These are phyloP conservation scores for Alternaria brassicicola DNA, from an alignment of 2,329 filamentous ascomycete genomes.

Conservation along the genomic window DNA sequence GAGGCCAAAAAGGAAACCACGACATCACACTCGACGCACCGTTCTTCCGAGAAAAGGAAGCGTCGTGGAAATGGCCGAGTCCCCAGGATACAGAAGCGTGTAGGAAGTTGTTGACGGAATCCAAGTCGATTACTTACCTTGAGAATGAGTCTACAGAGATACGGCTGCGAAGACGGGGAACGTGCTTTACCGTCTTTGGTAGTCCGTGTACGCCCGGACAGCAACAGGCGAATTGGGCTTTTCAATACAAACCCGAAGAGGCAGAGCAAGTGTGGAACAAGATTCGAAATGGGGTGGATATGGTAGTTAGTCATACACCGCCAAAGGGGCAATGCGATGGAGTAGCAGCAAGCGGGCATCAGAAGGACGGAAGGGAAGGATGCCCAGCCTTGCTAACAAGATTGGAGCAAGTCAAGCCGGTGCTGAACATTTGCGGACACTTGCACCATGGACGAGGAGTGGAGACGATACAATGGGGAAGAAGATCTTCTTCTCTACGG, in stretches of 20 bases:
- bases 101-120: slow-evolving; percentile 57
- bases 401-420: slow-evolving; percentile 67
- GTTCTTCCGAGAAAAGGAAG: slow-evolving; percentile 63
- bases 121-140: slow-evolving; percentile 67
- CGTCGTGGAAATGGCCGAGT: slow-evolving; percentile 62
- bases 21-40: slow-evolving; percentile 72
- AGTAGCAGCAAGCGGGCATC: background rate
- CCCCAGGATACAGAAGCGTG: slow-evolving; percentile 62
- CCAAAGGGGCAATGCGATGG: slow-evolving; percentile 64
- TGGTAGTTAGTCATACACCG: slow-evolving; percentile 75
- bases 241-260: slow-evolving; percentile 61
- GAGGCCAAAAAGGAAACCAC: slow-evolving; percentile 67
- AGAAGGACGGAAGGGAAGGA: slow-evolving; percentile 53
- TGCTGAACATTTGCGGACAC: slow-evolving; percentile 73
- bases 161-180: slow-evolving; percentile 63
- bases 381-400: slow-evolving; percentile 65
- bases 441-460: slow-evolving; percentile 72
- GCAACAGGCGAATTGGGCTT: slow-evolving; percentile 66
- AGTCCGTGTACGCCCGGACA: slow-evolving; percentile 67
- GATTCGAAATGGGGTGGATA: slow-evolving; percentile 67
- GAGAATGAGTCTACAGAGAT: slow-evolving; percentile 63
- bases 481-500: background rate
- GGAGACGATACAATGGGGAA: slow-evolving; percentile 67
- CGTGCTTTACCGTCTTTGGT: slow-evolving; percentile 71
- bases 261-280: slow-evolving; percentile 62